Evolutionary conservation across 176 grass and related monocot species (phyloP), one percentile per base, ranked within the genome.

Genomic region (Poa pratensis): DNA sequence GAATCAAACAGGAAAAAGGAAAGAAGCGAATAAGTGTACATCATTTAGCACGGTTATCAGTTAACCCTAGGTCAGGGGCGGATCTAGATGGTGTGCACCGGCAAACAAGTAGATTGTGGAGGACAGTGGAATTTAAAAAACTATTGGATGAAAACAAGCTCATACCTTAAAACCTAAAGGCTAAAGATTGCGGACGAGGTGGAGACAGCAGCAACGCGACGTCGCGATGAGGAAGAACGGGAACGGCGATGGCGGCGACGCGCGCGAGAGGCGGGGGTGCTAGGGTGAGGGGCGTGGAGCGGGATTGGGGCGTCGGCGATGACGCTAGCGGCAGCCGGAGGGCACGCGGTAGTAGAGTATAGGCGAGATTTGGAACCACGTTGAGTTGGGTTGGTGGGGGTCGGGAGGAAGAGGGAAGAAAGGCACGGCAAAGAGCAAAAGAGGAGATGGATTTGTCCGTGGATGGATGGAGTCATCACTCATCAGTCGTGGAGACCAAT

Each of bases 21-120:
- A 68, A 46, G 46, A 15, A 52, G 46, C 46, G 6, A 75, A 71
- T 9, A 16, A 28, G 1, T 11, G 6, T n/a, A 37, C 51, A 17
- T 75, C 49, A 67, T 74, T 69, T 46, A 80, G 57, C 39, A 46
- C 4, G 67, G 22, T 68, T 68, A 53, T 64, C 9, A 65, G 72
- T 27, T 73, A 73, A 74, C 16, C 71, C 22, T 73, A 53, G 30
- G 34, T 16, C n/a, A 50, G 70, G 65, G 43, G 70, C 43, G 43
- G 70, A 73, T 73, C 5, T 27, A 46, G 35, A 54, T 46, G 51
- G 40, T 42, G 24, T 37, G 23, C 23, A 50, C 14, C 43, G 42
- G 43, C 13, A 28, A 73, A 73, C 22, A 45, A 46, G 28, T 15
- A 50, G 27, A 49, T 26, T 73, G 22, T 73, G 13, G n/a, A 73